Percentiles rank a stretch among this genome's conserved stretches.
Evolutionary conservation across 176 grass and related monocot genomes (phyloP).

Genomic region (Musa schizocarpa): DNA sequence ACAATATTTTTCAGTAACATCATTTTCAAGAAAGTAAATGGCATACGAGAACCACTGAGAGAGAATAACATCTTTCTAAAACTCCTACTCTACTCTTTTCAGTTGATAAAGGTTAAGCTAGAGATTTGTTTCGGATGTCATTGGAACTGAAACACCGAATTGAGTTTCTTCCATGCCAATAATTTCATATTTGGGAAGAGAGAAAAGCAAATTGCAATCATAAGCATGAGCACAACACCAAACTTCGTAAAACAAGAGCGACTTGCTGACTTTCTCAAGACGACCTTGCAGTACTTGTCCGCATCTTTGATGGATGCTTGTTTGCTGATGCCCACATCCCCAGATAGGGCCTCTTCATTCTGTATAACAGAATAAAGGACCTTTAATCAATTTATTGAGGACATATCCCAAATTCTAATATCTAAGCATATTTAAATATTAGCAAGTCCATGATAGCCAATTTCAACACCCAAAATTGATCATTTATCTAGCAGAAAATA

Average conservation of each 20-base stretch:
- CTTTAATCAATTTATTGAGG: not conserved
- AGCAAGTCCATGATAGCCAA: not conserved
- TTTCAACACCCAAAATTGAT: not conserved
- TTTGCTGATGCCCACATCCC: constrained; percentile 29
- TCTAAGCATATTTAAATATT: not conserved
- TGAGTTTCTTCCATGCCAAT: constrained; percentile 43
- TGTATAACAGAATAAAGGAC: constrained; percentile 15
- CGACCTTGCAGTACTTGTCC: constrained; percentile 78
- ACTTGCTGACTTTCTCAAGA: constrained; percentile 48
- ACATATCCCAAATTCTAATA: not conserved
- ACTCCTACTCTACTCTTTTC: not conserved
- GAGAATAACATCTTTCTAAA: not conserved
- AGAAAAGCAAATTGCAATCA: constrained; percentile 29
- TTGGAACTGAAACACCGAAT: constrained; percentile 23
- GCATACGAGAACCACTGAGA: not conserved
- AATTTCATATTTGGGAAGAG: constrained; percentile 42
- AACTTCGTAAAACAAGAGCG: constrained; percentile 45
- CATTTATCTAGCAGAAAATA: not conserved
- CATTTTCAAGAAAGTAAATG: not conserved
- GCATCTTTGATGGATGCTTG: constrained; percentile 56
- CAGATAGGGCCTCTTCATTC: constrained; percentile 54
- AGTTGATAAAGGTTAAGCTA: constrained; percentile 1
- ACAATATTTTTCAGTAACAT: not conserved
- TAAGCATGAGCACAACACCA: constrained; percentile 29
- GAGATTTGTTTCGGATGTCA: constrained; percentile 21